Conservation (phyloP, 345 rosid genomes). For the Arabidopsis suecica region DNA sequence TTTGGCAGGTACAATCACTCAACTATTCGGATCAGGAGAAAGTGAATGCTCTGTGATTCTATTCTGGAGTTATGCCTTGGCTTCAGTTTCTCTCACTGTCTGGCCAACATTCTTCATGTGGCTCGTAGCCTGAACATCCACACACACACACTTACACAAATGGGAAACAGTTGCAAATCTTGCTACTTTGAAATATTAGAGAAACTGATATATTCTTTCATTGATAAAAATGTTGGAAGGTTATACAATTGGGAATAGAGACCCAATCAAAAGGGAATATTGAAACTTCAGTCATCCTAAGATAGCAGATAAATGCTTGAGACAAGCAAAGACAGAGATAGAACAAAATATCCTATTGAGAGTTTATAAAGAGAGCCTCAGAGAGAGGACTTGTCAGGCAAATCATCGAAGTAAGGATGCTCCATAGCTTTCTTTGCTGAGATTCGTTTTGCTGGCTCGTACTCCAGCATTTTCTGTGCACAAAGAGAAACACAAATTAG, state of each 20-base stretch:
- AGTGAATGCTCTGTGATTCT: conserved; percentile 77
- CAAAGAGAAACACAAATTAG: not conserved
- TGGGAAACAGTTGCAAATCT: conserved; percentile 1
- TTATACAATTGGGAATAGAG: conserved; percentile 28
- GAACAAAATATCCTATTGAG: conserved; percentile 20
- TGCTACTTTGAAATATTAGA: conserved; percentile 4
- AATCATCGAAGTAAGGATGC: conserved; percentile 85
- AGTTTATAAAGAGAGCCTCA: conserved; percentile 44
- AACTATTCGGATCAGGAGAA: conserved; percentile 69
- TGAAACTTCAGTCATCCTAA: conserved; percentile 33
- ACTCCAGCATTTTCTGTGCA: conserved; percentile 87
- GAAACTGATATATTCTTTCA: conserved; percentile 30
- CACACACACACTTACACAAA: conserved; percentile 1
- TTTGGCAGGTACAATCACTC: conserved; percentile 66
- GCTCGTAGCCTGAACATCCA: conserved; percentile 53
- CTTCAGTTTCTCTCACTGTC: conserved; percentile 62
- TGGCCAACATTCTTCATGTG: conserved; percentile 78
- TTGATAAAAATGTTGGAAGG: conserved; percentile 26
- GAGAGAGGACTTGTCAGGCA: conserved; percentile 60
- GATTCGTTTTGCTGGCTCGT: conserved; percentile 81
- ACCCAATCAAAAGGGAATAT: conserved; percentile 11
- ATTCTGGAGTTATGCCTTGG: conserved; percentile 67
- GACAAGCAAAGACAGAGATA: conserved; percentile 53
- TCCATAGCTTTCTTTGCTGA: conserved; percentile 96
- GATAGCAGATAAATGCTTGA: conserved; percentile 52